Base-by-base conservation (phyloP, 192 early-diverging fungal genomes). In the Lunasporangiospora selenospora region DNA sequence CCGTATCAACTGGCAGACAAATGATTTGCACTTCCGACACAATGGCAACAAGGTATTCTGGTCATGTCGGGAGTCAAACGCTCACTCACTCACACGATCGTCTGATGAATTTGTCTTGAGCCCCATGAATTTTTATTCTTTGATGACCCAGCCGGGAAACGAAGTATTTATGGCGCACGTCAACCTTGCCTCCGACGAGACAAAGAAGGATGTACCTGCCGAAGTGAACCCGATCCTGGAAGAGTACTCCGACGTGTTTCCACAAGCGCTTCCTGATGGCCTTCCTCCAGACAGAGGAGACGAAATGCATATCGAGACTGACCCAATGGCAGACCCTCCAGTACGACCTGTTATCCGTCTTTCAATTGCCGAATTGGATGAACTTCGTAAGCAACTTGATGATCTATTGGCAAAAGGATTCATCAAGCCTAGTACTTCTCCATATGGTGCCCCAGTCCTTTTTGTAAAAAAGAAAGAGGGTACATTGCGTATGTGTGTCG, bases 391-490 rank as follows among this genome's bases (percentile, higher is more conserved):
- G 30, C 63, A 78, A 36, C 33, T 78, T 3, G 29, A 58, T 3
- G 50, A 52, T 5, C 34, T 70, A n/a, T 43, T 77, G 0, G n/a
- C 49, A 2, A 44, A 69, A 10, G 70, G 71, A 0, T 37, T 77
- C 29, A 81, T 84, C 15, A 11, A 39, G 21, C 75, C 73, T 0
- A 70, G 61, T 24, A 49, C 57, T 0, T 81, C 77, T 0, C 80
- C 75, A 6, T 75, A 41, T 38, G 71, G 62, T 21, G 53, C 67
- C 2, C 80, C 80, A 18, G 73, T 81, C 7, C 30, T 65, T 0
- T 55, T 82, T 49, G 83, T 80, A 2, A 54, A 50, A 16, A 83
- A 84, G 67, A 78, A 80, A 38, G 69, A 83, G 29, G 79, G 75
- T 10, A 46, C 46, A 6, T 23, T 82, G 2, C 52, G 75, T 12